phyloP scores from a whole-genome alignment of 306 rosid genomes.

The Rubus idaeus region DNA sequence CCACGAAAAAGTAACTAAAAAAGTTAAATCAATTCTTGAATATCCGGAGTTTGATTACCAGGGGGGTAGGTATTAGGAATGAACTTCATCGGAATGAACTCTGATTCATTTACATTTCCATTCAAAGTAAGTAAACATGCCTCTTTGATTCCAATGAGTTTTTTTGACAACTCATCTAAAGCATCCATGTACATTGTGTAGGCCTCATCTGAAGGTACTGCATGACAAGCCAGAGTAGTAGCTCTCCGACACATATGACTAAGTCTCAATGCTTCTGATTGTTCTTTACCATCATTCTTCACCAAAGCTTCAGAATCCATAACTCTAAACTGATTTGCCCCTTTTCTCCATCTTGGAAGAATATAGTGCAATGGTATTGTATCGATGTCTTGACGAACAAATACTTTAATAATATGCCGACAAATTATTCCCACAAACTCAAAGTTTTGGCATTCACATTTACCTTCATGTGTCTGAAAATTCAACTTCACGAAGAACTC shows the following conservation, averaged over 20 bases:
- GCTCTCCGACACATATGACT: background rate
- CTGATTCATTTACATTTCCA: too few relatives aligned
- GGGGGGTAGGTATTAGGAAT: too few relatives aligned
- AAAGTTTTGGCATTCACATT: background rate
- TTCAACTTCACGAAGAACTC: background rate
- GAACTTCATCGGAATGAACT: too few relatives aligned
- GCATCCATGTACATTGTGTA: background rate
- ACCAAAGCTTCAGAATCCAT: background rate
- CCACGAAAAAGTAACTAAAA: too few relatives aligned
- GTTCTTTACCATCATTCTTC: background rate
- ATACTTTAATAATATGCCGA: background rate
- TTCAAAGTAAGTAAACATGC: too few relatives aligned
- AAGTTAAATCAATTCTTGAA: too few relatives aligned
- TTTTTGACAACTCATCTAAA: background rate
- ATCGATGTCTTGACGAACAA: background rate
- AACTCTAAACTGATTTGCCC: constrained; percentile 8
- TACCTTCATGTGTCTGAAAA: background rate
- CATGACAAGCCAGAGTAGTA: background rate
- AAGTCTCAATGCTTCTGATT: constrained; percentile 9
- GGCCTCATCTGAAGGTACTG: background rate
- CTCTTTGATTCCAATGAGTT: too few relatives aligned
- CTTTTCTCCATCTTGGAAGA: background rate
- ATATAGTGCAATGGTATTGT: background rate
- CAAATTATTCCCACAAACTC: background rate
- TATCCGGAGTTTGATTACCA: too few relatives aligned